Percentiles rank a stretch among this genome's conserved stretches.
phyloP scores from a whole-genome alignment of 768 basidiomycete genomes.

The Russula sp. region DNA sequence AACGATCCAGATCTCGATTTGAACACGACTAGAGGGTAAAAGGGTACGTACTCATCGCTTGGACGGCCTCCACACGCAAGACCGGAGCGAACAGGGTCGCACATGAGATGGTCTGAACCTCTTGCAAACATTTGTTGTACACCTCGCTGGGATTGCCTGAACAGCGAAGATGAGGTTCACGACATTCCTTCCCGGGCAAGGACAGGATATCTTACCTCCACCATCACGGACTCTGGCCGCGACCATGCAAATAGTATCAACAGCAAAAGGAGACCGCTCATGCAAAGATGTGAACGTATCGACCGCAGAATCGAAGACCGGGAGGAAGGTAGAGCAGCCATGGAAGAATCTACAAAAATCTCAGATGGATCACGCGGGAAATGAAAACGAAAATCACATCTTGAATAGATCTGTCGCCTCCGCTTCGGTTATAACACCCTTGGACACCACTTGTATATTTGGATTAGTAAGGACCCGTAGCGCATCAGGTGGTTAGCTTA shows the following conservation, averaged over 20 bases:
- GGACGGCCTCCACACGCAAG: slow-evolving; percentile 79
- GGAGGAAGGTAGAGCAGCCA: slow-evolving; percentile 89
- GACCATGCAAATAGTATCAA: slow-evolving; percentile 91
- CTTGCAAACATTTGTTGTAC: slow-evolving; percentile 70
- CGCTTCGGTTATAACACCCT: slow-evolving; percentile 72
- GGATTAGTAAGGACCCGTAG: slow-evolving; percentile 15
- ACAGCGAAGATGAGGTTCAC: slow-evolving; percentile 19
- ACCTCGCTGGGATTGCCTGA: slow-evolving; percentile 74
- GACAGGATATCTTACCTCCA: slow-evolving; percentile 55
- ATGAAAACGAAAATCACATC: slow-evolving; percentile 51
- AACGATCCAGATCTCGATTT: slow-evolving; percentile 10
- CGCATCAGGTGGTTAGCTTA: slow-evolving; percentile 35
- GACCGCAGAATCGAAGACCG: slow-evolving; percentile 77
- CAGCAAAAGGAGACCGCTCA: slow-evolving; percentile 88
- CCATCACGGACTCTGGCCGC: slow-evolving; percentile 88
- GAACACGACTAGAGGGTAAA: neutral
- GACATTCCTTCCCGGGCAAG: slow-evolving; percentile 7
- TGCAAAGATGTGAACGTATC: slow-evolving; percentile 87
- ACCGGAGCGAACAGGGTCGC: slow-evolving; percentile 88
- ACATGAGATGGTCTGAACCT: slow-evolving; percentile 81
- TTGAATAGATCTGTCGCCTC: slow-evolving; percentile 86
- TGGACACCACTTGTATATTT: slow-evolving; percentile 64
- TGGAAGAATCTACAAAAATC: slow-evolving; percentile 66
- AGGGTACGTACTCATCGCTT: slow-evolving; percentile 78
- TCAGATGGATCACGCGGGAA: slow-evolving; percentile 27